Base-by-base conservation (phyloP, 2,329 filamentous ascomycete species). In the Nigrospora oryzae region DNA sequence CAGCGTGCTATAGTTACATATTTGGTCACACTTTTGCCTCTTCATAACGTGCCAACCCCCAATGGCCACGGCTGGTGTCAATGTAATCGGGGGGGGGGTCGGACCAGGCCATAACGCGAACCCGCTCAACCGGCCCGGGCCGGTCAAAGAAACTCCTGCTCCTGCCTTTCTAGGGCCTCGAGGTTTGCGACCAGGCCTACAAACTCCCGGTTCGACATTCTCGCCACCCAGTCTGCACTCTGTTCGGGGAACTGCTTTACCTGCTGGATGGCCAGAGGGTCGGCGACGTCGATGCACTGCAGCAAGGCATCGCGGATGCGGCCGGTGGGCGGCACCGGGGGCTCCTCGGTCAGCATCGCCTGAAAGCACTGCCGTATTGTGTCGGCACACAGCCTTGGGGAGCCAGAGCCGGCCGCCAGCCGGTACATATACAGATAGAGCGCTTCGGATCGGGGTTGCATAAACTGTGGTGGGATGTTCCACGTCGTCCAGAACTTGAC, bases 401-500 rank as follows among this genome's bases (percentile, higher is more conserved):
- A 63, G 0, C 60, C 53, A 0, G 70, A 69, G 5, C 64, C 56
- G 1, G 73, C 70, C 43, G 81, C 67, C 28, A 66, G 56, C 13
- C 59, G 51, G 55, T 78, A 83, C 23, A 81, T 63, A 32, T 73
- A 63, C 4, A 64, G 59, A 55, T 86, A 87, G 50, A 83, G 66
- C 14, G 58, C 56, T n/a, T 65, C 55, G 0, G 74, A 71, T 16
- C 82, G 75, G 1, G 67, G 53, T 10, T 61, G 56, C 35, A 69
- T 62, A 51, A 73, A 71, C 36, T 73, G 67, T 13, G 80, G 63
- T 4, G 77, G 70, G 45, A 71, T 67, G 44, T 72, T 71, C 70
- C 83, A 86, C 11, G 71, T 56, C 16, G 77, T 68, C 80, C 79
- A 84, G 54, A 86, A 79, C 6, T 66, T 64, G 14, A 70, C 58